Evolutionary conservation across 2,329 filamentous ascomycete species (phyloP).

Genomic region (Sporothrix humicola): DNA sequence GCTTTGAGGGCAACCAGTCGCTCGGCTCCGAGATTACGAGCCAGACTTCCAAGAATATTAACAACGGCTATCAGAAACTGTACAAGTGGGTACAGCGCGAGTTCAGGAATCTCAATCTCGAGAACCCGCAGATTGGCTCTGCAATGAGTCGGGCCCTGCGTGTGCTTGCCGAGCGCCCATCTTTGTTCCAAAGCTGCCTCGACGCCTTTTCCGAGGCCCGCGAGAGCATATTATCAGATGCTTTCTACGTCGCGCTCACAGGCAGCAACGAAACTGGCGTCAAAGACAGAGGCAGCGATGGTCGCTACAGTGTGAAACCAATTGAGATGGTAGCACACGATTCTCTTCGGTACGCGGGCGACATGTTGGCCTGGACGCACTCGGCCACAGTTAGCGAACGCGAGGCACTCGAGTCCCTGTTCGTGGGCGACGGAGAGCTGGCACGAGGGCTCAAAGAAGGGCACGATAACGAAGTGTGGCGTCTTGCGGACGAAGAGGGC

Average conservation of each 20-base stretch:
- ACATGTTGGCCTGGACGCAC: slow-evolving; percentile 98
- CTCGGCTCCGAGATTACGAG: slow-evolving; percentile 91
- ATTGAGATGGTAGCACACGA: slow-evolving; percentile 96
- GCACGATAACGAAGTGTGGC: slow-evolving; percentile 83
- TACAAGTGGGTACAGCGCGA: slow-evolving; percentile 95
- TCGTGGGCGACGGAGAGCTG: slow-evolving; percentile 89
- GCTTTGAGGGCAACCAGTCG: slow-evolving; percentile 88
- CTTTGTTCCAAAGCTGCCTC: slow-evolving; percentile 89
- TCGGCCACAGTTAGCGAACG: slow-evolving; percentile 92
- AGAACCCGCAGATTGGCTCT: slow-evolving; percentile 89
- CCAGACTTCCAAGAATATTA: slow-evolving; percentile 82
- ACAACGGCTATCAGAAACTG: slow-evolving; percentile 90
- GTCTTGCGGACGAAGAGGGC: slow-evolving; percentile 64
- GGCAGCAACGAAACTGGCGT: slow-evolving; percentile 64
- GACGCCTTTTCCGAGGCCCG: slow-evolving; percentile 91
- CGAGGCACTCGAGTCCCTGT: slow-evolving; percentile 88
- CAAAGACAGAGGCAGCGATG: slow-evolving; percentile 36
- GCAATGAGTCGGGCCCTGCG: slow-evolving; percentile 83
- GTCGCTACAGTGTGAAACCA: slow-evolving; percentile 74
- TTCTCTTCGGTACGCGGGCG: slow-evolving; percentile 86
- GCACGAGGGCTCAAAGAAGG: slow-evolving; percentile 80
- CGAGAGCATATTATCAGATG: slow-evolving; percentile 83
- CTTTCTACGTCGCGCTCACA: slow-evolving; percentile 87
- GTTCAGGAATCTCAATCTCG: slow-evolving; percentile 88
- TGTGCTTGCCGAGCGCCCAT: slow-evolving; percentile 86